These are phyloP conservation scores for Ophiocordyceps unilateralis DNA, from an alignment of 2,329 filamentous ascomycete genomes.

Conservation along the genomic window DNA sequence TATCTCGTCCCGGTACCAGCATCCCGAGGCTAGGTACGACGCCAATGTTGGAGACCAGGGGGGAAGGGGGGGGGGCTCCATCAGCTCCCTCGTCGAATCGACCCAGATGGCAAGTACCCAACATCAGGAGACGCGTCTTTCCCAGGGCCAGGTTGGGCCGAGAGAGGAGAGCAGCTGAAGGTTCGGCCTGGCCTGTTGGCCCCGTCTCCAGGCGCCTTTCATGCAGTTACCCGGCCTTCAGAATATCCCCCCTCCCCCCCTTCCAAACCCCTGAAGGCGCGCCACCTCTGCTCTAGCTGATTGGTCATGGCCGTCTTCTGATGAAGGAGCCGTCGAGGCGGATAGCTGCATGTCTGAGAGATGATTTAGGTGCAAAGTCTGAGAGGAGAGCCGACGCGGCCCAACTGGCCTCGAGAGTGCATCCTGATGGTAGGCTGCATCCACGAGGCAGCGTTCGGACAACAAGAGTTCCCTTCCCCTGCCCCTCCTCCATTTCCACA, in stretches of 20 bases:
- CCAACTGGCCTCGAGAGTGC: neutral
- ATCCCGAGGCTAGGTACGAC: no score
- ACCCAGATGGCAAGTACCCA: neutral
- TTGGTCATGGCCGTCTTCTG: constrained; percentile 1
- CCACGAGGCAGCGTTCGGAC: neutral
- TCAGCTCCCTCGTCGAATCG: neutral
- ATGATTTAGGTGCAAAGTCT: constrained; percentile 1
- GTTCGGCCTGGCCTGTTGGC: neutral
- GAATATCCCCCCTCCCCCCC: neutral
- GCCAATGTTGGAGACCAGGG: neutral
- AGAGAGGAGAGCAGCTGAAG: neutral
- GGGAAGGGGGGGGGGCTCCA: neutral
- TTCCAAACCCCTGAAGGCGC: neutral
- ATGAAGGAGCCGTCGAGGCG: constrained; percentile 6
- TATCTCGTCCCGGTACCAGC: no score
- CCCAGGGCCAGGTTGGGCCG: neutral
- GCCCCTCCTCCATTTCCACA: no score
- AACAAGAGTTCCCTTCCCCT: neutral
- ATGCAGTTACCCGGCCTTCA: constrained; percentile 2
- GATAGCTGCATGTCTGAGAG: constrained; percentile 6
- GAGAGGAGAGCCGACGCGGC: neutral
- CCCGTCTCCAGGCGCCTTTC: neutral
- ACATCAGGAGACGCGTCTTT: neutral
- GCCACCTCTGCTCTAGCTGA: neutral
- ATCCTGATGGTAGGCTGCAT: neutral